Evolutionary conservation across 176 grass and related monocot species (phyloP).

Genomic region (Oryza glaberrima): DNA sequence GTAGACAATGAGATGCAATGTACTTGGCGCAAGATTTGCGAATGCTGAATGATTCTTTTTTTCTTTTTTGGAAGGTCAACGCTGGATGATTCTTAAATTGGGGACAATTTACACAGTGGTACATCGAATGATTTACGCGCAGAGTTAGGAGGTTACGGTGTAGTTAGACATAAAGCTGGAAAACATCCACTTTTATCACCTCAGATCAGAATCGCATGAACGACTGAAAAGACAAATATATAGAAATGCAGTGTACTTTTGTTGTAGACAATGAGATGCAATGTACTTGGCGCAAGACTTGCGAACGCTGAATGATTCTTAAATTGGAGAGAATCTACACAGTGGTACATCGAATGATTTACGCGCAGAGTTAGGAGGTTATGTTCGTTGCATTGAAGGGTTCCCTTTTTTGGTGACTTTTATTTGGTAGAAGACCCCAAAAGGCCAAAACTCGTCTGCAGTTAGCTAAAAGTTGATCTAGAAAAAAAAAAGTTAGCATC

Average conservation of each 20-base stretch:
- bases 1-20: neutral
- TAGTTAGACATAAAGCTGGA: no score
- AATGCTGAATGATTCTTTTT: no score
- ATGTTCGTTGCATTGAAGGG: neutral
- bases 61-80: no score
- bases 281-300: neutral
- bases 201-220: no score
- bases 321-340: neutral
- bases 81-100: no score
- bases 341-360: neutral
- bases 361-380: no score
- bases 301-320: no score
- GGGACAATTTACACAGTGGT: neutral
- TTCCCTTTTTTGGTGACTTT: neutral
- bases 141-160: no score
- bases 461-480: neutral
- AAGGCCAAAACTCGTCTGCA: neutral
- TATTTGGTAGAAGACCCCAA: neutral
- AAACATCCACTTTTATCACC: no score
- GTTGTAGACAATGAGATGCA: neutral
- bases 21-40: neutral
- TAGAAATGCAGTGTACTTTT: neutral
- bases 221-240: no score
- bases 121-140: no score
- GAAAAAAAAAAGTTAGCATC: neutral